Base-by-base conservation (phyloP, 2,329 filamentous ascomycete species). In the Rutstroemia sp. region DNA sequence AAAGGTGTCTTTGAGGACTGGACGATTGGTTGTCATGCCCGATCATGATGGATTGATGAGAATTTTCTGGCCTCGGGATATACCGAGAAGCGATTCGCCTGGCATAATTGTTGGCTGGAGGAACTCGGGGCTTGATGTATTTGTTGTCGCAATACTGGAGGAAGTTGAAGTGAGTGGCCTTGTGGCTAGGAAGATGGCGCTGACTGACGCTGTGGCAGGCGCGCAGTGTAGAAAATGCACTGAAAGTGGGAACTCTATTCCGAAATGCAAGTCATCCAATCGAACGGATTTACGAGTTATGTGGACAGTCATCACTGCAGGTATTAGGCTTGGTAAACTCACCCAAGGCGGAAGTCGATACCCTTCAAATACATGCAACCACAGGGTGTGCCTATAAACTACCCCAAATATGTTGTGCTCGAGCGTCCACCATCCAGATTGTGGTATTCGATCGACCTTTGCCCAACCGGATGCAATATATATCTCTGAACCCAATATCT, bases 31-130 rank as follows among this genome's bases (percentile, higher is more conserved):
- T 74, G 80, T 78, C 79, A 86, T 86, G 82, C 77, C 81, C 77
- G 81, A 82, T 75, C 79, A 84, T 79, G 82, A 94, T 89, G 92
- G 89, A 69, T 79, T 97, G 77, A 90, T 97, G 86, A 90, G 94
- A 78, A 86, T 99, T 76, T 97, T 99, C 77, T 99, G 94, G 94
- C 95, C 94, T 67, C 88, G 88, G 68, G 92, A 95, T 74, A 84
- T 90, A 68, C 79, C 82, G 54, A 80, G 79, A 71, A 88, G 86
- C 55, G 81, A 83, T 64, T 78, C 82, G 57, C 83, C 90, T 44
- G 94, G 92, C 46, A 88, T 96, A 59, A 84, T 99, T 62, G 88
- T 99, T 48, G 94, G 94, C 68, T 99, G 92, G 90, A 85, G 88
- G 67, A 99, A 99, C 72, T 96, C 92, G 39, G 86, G 87, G 49